Evolutionary conservation across 2,329 filamentous ascomycete species (phyloP).

Genomic region (Trichoderma sp.): DNA sequence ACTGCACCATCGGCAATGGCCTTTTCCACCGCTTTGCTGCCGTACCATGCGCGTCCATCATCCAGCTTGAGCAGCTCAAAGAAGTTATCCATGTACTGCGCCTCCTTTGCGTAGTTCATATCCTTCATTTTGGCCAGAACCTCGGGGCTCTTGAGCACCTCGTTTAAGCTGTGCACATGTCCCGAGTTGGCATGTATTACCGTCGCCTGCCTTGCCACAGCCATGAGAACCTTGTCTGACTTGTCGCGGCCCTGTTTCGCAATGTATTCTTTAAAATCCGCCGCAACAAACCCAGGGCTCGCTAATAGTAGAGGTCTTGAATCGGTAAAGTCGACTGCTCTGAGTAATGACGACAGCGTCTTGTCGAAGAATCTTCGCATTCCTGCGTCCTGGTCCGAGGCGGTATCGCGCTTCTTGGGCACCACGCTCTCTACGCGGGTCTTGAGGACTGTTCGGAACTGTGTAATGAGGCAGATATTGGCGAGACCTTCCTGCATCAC

Average conservation of each 20-base stretch:
- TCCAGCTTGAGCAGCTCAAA: constrained; percentile 74
- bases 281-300: constrained; percentile 82
- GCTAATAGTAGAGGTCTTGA: constrained; percentile 77
- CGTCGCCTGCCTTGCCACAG: constrained; percentile 58
- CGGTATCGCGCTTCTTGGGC: constrained; percentile 63
- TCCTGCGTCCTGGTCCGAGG: constrained; percentile 65
- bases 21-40: constrained; percentile 72
- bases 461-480: constrained; percentile 78
- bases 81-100: constrained; percentile 79
- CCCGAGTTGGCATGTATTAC: constrained; percentile 83
- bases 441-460: constrained; percentile 73
- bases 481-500: constrained; percentile 89
- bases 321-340: constrained; percentile 70
- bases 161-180: constrained; percentile 81
- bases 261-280: constrained; percentile 73
- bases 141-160: constrained; percentile 78
- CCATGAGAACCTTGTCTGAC: constrained; percentile 66
- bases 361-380: constrained; percentile 73
- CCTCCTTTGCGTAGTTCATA: constrained; percentile 84
- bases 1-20: constrained; percentile 87
- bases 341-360: constrained; percentile 69
- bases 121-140: constrained; percentile 75
- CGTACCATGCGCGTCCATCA: constrained; percentile 89
- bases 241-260: constrained; percentile 56
- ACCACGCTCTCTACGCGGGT: constrained; percentile 59